Base-by-base conservation (phyloP, 805 yeast genomes). In the Yarrowia bubula region DNA sequence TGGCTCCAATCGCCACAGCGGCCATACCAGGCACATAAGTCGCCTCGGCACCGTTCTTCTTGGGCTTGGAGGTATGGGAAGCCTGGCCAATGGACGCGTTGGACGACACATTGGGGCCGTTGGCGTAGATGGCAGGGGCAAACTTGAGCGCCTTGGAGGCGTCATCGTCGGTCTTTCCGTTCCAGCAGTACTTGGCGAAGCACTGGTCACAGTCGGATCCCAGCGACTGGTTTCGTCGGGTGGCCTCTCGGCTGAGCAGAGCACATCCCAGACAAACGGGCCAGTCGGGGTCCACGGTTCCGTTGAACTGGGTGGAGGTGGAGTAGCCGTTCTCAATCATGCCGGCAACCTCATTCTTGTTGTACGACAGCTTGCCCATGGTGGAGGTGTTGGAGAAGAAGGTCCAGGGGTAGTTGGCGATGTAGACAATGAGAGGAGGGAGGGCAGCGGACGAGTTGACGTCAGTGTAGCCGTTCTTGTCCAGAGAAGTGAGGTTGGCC, bases 261-360 rank as follows among this genome's bases (percentile, higher is more conserved):
- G 96, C 96, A 80, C 96, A 90, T 1, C 89, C 89, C 51, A 90
- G 81, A 78, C 96, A 90, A 3, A 85, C 82, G 46, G 83, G 78
- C 86, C 89, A 90, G 39, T 88, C 85, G 6, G 77, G 73, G 69
- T 89, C 96, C 31, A 86, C 72, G 13, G 96, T 87, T 18, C 83
- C 76, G 73, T 89, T 90, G 66, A 80, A 79, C 71, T 87, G 82
- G 0, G 92, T 80, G 9, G 87, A 82, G 9, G 83, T 81, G 70
- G 88, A 89, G 72, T 85, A 88, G 6, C 96, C 96, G 73, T 91
- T 91, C 69, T 79, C 75, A 65, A 90, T 83, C 80, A 90, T 82
- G 0, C 81, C 78, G 47, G 78, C 74, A 69, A 85, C 83, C 70
- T 87, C 89, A 0, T 79, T 79, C 50, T 81, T 82, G 1, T 79